These are phyloP conservation scores for Fusarium clavum DNA, from an alignment of 2,329 filamentous ascomycete species.

Conservation along the genomic window DNA sequence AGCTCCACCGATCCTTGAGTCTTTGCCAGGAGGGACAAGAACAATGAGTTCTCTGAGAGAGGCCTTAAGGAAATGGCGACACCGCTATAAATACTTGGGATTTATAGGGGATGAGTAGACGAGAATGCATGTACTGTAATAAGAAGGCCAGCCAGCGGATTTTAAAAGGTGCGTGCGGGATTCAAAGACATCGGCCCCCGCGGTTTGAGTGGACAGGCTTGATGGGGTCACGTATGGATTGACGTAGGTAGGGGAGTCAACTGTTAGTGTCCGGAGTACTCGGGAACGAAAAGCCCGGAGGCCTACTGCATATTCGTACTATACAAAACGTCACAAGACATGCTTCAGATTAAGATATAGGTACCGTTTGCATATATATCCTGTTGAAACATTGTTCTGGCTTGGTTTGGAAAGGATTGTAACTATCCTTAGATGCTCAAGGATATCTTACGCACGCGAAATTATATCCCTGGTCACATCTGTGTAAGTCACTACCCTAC, in stretches of 20 bases:
- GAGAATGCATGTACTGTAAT: conserved; percentile 17
- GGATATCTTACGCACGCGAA: not conserved
- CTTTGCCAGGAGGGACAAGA: conserved; percentile 8
- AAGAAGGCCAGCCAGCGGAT: conserved; percentile 13
- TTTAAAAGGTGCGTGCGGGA: conserved; percentile 37
- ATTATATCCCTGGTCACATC: not conserved
- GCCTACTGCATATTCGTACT: not conserved
- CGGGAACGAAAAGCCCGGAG: conserved; percentile 4
- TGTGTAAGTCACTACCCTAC: not conserved
- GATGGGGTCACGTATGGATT: conserved; percentile 17
- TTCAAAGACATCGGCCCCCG: conserved; percentile 34
- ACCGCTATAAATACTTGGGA: conserved; percentile 13
- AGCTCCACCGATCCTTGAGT: conserved; percentile 32
- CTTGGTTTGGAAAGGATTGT: not conserved
- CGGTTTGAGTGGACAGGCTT: conserved; percentile 28
- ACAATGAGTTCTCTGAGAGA: conserved; percentile 5
- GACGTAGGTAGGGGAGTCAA: conserved; percentile 23
- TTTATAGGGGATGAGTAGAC: conserved; percentile 16
- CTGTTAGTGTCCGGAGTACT: conserved; percentile 43
- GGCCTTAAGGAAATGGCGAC: not conserved
- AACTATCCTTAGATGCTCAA: not conserved
- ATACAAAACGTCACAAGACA: not conserved
- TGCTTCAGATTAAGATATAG: too few species aligned
- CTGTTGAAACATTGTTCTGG: not conserved
- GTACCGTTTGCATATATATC: not conserved